Evolutionary conservation across 2,329 filamentous ascomycete species (phyloP).

Genomic region (Cytospora schulzeri): DNA sequence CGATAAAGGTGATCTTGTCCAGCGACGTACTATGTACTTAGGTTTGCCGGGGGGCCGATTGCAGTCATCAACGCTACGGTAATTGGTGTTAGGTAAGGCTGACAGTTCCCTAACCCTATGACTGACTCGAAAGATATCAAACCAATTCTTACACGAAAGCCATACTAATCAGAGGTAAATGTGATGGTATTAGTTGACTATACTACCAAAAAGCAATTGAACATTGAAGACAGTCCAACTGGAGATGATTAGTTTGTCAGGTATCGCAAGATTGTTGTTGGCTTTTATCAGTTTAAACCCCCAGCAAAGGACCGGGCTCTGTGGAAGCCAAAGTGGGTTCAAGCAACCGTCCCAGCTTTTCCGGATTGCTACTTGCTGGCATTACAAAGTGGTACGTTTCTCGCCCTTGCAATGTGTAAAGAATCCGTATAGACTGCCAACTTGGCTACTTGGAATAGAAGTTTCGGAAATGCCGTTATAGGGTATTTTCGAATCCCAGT

Average conservation of each 20-base stretch:
- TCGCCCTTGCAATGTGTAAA: neutral
- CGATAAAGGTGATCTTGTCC: conserved; percentile 18
- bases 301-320: neutral
- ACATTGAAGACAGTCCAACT: neutral
- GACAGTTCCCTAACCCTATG: conserved; percentile 18
- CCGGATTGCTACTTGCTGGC: neutral
- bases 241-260: neutral
- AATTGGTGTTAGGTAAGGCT: conserved; percentile 25
- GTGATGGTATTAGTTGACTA: neutral
- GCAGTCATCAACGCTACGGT: conserved; percentile 3
- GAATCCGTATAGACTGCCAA: neutral
- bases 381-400: neutral
- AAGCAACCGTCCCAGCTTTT: neutral
- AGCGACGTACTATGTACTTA: no score
- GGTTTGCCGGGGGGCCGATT: conserved; percentile 20
- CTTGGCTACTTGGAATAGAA: neutral
- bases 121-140: neutral
- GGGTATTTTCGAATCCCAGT: neutral
- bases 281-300: neutral
- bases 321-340: neutral
- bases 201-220: neutral
- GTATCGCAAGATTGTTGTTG: neutral
- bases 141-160: neutral
- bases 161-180: neutral
- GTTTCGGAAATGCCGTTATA: neutral